A percentile compares a stretch with the other conserved stretches of the same genome.
Evolutionary conservation across 2,329 filamentous ascomycete genomes (phyloP).

Genomic region (Diplodia corticola): DNA sequence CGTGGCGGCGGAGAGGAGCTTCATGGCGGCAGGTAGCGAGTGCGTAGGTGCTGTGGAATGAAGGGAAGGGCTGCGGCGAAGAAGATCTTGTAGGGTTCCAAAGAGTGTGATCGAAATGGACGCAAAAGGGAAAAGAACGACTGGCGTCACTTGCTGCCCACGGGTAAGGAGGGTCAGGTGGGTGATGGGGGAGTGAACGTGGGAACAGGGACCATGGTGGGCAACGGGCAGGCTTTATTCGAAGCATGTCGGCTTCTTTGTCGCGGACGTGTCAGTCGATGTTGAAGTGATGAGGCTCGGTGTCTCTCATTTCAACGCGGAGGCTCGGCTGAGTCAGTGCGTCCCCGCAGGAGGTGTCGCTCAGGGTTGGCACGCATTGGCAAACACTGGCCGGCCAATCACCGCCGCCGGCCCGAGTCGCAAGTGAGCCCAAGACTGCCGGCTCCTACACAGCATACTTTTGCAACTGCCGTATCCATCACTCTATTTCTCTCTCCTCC

Average conservation of each 20-base stretch:
- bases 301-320: neutral
- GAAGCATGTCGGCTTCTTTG: neutral
- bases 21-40: neutral
- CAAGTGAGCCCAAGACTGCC: neutral
- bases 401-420: neutral
- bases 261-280: constrained; percentile 8
- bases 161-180: neutral
- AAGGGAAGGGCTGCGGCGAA: neutral
- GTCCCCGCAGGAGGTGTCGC: neutral
- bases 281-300: neutral
- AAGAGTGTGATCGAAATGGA: neutral
- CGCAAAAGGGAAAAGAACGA: neutral
- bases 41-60: neutral
- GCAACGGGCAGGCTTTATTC: constrained; percentile 4
- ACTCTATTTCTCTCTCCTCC: neutral
- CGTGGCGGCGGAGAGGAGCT: constrained; percentile 7
- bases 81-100: neutral
- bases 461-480: neutral
- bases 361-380: constrained; percentile 1
- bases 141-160: neutral
- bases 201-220: neutral
- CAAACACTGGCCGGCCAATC: neutral
- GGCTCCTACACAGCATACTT: neutral
- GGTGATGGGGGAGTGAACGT: neutral
- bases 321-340: constrained; percentile 7